Base-by-base conservation (phyloP, 192 early-diverging fungal species). In the Rhizophagus prolifer region DNA sequence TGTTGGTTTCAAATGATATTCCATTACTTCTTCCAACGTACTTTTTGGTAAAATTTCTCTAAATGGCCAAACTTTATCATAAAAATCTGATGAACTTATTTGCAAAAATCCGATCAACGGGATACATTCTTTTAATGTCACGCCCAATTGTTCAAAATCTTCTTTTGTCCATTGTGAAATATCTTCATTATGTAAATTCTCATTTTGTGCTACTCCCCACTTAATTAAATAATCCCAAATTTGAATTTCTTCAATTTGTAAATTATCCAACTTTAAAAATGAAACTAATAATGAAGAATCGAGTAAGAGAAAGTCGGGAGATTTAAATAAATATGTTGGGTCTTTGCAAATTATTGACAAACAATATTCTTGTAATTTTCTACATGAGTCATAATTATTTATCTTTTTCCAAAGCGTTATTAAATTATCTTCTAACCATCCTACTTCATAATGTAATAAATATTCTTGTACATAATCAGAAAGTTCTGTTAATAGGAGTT, bases 361-460 rank as follows among this genome's bases (percentile, higher is more conserved):
- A 61, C 72, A 74, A n/a, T 62, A 50, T n/a, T 74, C 60, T 74
- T 74, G 58, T 12, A 74, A n/a, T 62, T 74, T 74, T 31, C 36
- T 25, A 62, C 72, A 74, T 14, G 72, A 59, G 9, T 74, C 72
- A 38, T 61, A 61, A 23, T 31, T 59, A 74, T 74, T 58, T 36
- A 74, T 61, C 23, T 63, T 74, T 36, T 16, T 38, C 72, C 72
- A 74, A 44, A 74, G 72, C 8, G 21, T 28, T 13, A 74, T 31
- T 23, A 74, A 21, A 62, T 74, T 74, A 9, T 59, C 21, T n/a
- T 74, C 25, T 6, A 74, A 26, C 72, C 72, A 74, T 19, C 21
- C 58, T 3, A 13, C 23, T 62, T 74, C 30, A 30, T 62, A 47
- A 61, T 62, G 58, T 23, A 74, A 25, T 30, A 74, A 28, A 61